These are phyloP conservation scores for Alternaria sp. DNA, from an alignment of 2,329 filamentous ascomycete species.

Conservation along the genomic window DNA sequence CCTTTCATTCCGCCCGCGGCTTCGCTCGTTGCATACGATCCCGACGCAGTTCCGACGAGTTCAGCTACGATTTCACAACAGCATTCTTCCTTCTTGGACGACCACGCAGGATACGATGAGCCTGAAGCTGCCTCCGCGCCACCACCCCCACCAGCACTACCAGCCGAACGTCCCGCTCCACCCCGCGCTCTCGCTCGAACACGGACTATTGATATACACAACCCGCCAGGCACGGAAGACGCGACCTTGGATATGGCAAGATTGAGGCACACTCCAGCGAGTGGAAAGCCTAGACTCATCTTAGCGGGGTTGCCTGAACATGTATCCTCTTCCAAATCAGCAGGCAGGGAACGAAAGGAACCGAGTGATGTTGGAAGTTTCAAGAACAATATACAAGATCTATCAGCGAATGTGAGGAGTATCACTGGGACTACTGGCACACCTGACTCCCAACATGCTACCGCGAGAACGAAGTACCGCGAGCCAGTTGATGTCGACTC, in stretches of 20 bases:
- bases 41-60: constrained; percentile 27
- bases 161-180: constrained; percentile 21
- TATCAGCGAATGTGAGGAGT: neutral
- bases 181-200: constrained; percentile 26
- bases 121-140: constrained; percentile 14
- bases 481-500: constrained; percentile 36
- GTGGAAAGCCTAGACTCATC: constrained; percentile 46
- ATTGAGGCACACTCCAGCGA: constrained; percentile 52
- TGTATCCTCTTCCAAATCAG: constrained; percentile 8
- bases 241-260: constrained; percentile 50
- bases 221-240: constrained; percentile 15
- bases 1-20: constrained; percentile 51
- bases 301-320: constrained; percentile 32
- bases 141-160: constrained; percentile 16
- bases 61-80: constrained; percentile 28
- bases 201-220: constrained; percentile 36
- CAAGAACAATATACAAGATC: constrained; percentile 2
- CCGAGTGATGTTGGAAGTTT: neutral
- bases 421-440: constrained; percentile 11
- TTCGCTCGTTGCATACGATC: constrained; percentile 38
- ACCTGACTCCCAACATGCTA: constrained; percentile 6
- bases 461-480: constrained; percentile 10
- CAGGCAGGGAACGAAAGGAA: constrained; percentile 3
- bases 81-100: constrained; percentile 11
- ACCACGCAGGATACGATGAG: constrained; percentile 28